Evolutionary conservation across 768 basidiomycete species (phyloP), one percentile per base, ranked within the genome.

Genomic region (Paxillus involutus): DNA sequence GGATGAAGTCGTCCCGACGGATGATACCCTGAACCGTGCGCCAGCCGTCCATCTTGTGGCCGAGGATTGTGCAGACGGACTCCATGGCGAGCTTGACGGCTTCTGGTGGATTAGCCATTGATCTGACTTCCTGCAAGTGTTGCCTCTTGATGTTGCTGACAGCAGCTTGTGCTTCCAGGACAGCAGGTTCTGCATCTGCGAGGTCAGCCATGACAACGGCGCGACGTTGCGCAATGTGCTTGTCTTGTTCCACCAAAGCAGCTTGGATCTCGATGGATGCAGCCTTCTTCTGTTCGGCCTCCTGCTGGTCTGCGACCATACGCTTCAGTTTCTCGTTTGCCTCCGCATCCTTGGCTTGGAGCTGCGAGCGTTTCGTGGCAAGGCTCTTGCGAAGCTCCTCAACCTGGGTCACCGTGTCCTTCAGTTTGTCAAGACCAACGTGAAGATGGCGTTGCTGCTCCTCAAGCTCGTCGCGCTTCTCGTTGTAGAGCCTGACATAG

Each of bases 361-460:
- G 81, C 63, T 98, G 94, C 3, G 88, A 84, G 17, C 92, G 86
- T 71, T 99, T 99, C 63, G 88, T 86, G 3, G 97, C 95, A 37
- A 98, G 84, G 68, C 94, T 97, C 74, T 91, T 91, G 51, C 96
- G 84, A 26, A 99, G 81, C 64, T 98, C 91, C 71, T 98, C 97
- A 35, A 99, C 97, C 68, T 98, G 95, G 1, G 88, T 89, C 56
- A 99, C 95, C 0, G 97, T 99, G 55, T 95, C 92, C 30, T 85
- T 87, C 26, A 98, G 82, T 72, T 99, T 99, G 72, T 98, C 95
- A 47, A 99, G 82, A 53, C 97, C 97, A 56, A 98, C 94, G 63
- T 99, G 97, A 51, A 99, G 80, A 75, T 99, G 97, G 30, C 97
- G 89, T 65, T 98, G 97, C 66, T 99, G 95, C 68, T 99, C 97